Evolutionary conservation across 1,284 basidiomycete species (phyloP).

Genomic region (Cutaneotrichosporon curvatum): DNA sequence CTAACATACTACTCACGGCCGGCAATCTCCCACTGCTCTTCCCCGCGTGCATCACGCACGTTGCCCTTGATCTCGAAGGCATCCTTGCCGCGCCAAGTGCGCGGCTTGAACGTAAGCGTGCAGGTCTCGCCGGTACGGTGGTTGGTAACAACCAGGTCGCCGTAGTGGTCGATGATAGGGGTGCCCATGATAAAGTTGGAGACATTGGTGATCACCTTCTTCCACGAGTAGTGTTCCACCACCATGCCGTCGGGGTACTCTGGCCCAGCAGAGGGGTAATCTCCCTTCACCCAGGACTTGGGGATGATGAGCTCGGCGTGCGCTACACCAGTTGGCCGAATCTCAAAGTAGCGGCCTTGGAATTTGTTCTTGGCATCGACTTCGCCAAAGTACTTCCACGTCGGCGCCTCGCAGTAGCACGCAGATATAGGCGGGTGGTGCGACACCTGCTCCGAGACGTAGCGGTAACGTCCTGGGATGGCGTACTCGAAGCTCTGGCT

Average conservation of each 20-base stretch:
- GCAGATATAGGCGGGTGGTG: constrained; percentile 98
- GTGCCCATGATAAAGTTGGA: constrained; percentile 91
- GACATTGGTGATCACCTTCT: constrained; percentile 84
- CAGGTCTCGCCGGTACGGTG: constrained; percentile 89
- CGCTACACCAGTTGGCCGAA: constrained; percentile 86
- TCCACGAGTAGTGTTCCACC: constrained; percentile 45
- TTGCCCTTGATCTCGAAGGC: constrained; percentile 87
- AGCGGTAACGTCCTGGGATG: constrained; percentile 81
- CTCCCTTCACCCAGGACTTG: constrained; percentile 50
- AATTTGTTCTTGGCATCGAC: constrained; percentile 76
- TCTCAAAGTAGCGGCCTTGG: constrained; percentile 94
- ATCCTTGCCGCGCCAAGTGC: constrained; percentile 87
- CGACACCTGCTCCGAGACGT: constrained; percentile 89
- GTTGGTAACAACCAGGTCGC: constrained; percentile 84
- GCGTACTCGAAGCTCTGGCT: constrained; percentile 94
- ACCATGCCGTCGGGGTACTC: constrained; percentile 37
- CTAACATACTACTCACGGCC: constrained; percentile 51
- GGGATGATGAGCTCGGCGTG: constrained; percentile 80
- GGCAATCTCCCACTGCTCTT: constrained; percentile 78
- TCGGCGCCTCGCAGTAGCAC: constrained; percentile 83
- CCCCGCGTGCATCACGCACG: constrained; percentile 63
- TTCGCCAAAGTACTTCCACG: constrained; percentile 89
- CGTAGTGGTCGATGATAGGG: constrained; percentile 95
- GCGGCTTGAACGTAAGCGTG: constrained; percentile 86
- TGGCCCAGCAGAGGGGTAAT: constrained; percentile 40